Evolutionary conservation across 768 basidiomycete genomes (phyloP).

Genomic region (Mycena maculata): DNA sequence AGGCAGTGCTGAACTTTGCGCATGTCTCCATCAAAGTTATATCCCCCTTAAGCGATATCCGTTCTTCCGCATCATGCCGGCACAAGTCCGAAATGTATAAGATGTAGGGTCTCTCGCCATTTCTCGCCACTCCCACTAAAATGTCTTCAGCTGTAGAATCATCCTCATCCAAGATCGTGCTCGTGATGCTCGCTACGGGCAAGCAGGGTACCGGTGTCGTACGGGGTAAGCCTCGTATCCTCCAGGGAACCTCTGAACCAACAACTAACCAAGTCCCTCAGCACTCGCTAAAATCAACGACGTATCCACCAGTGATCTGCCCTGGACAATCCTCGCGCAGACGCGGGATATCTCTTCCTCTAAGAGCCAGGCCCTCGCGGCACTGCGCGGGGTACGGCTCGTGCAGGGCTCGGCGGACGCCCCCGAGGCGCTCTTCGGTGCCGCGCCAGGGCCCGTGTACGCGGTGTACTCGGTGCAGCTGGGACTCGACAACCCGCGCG

Average conservation of each 20-base stretch:
- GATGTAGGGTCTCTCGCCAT: too few relatives aligned
- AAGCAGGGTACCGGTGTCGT: conserved; percentile 26
- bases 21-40: too few relatives aligned
- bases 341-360: conserved; percentile 4
- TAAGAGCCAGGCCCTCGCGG: conserved; percentile 19
- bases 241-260: not conserved
- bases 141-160: too few relatives aligned
- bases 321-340: conserved; percentile 28
- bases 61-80: too few relatives aligned
- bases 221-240: not conserved
- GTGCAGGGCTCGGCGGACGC: conserved; percentile 7
- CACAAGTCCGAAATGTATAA: too few relatives aligned
- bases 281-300: conserved; percentile 12
- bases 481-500: conserved; percentile 25
- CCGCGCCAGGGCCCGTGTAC: conserved; percentile 15
- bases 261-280: not conserved
- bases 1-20: too few relatives aligned
- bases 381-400: conserved; percentile 17
- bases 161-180: conserved; percentile 6
- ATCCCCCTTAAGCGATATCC: too few relatives aligned
- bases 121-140: too few relatives aligned
- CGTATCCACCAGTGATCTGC: not conserved
- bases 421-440: conserved; percentile 16
- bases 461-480: conserved; percentile 30
- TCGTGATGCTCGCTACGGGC: conserved; percentile 28